These are phyloP conservation scores for Gymnopus androsaceus DNA, from an alignment of 1,284 basidiomycete genomes.

Conservation along the genomic window DNA sequence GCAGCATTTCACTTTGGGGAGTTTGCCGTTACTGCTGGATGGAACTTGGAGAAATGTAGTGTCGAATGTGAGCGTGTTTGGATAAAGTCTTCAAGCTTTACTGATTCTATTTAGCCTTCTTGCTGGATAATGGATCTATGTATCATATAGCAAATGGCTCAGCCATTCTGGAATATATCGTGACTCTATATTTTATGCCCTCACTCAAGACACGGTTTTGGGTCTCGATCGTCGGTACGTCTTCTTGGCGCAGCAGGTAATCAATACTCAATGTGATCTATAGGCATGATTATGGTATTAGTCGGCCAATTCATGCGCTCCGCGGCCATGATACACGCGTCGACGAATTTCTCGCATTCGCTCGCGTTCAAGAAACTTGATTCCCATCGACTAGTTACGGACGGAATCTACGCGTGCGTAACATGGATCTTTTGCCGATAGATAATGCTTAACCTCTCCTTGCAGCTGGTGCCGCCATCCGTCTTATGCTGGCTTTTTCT, in stretches of 20 bases:
- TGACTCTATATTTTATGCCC: conserved; percentile 70
- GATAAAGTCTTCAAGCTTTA: background rate
- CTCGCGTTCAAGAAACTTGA: conserved; percentile 76
- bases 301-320: conserved; percentile 83
- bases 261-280: background rate
- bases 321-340: conserved; percentile 93
- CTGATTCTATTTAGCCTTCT: conserved; percentile 66
- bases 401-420: conserved; percentile 82
- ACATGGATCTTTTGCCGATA: background rate
- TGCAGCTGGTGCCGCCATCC: conserved; percentile 89
- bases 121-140: conserved; percentile 86
- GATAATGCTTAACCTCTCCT: background rate
- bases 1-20: conserved; percentile 91
- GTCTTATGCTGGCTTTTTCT: conserved; percentile 96
- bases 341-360: conserved; percentile 90
- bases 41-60: conserved; percentile 91
- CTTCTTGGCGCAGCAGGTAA: background rate
- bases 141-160: conserved; percentile 87
- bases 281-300: conserved; percentile 68
- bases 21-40: conserved; percentile 93
- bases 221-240: conserved; percentile 59
- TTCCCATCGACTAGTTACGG: conserved; percentile 80
- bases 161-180: conserved; percentile 81
- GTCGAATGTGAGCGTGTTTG: conserved; percentile 77
- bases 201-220: conserved; percentile 55